Evolutionary conservation across 345 rosid species (phyloP).

Genomic region (Corymbia maculata): DNA sequence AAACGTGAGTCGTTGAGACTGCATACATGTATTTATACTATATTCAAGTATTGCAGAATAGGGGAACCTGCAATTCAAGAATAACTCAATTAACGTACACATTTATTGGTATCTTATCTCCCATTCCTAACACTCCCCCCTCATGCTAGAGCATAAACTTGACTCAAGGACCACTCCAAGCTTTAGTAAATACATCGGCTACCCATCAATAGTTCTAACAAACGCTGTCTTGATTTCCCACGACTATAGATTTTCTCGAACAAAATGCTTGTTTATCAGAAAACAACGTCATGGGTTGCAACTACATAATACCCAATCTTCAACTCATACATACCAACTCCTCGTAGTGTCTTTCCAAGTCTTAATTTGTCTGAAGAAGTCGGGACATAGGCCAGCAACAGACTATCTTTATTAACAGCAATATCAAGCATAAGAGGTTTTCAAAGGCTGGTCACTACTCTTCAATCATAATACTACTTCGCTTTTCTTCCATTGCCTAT

Average conservation of each 20-base stretch:
- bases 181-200: neutral
- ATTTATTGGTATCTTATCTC: too few relatives aligned
- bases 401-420: neutral
- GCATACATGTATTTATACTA: neutral
- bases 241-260: neutral
- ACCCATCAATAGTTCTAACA: neutral
- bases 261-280: neutral
- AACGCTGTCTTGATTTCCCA: neutral
- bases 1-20: neutral
- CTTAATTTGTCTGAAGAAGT: neutral
- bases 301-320: neutral
- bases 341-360: neutral
- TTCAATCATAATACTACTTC: neutral
- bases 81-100: neutral
- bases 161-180: neutral
- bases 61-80: neutral
- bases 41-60: neutral
- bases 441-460: neutral
- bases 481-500: neutral
- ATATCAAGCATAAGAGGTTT: neutral
- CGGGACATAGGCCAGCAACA: neutral
- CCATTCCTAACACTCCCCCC: neutral
- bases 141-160: neutral
- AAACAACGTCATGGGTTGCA: too few relatives aligned
- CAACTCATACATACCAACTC: neutral